Evolutionary conservation across 2,329 filamentous ascomycete species (phyloP), one percentile per base, ranked within the genome.

Genomic region (Fusarium continuum): DNA sequence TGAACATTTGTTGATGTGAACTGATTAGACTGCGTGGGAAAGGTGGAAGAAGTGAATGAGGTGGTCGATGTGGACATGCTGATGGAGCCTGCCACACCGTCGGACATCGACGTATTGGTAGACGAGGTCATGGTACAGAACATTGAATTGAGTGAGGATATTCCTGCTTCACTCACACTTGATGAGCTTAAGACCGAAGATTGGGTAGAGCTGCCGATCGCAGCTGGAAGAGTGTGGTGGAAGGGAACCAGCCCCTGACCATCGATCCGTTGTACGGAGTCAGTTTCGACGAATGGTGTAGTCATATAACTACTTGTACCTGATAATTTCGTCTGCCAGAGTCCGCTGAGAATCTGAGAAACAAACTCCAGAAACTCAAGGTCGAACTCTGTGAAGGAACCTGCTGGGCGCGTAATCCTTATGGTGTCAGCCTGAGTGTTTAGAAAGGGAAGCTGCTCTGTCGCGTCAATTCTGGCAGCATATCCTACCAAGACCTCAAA

Each of bases 181-280:
- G 41, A 17, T 14, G 35, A n/a, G 19, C 4, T 38, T 11, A 8
- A 38, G 10, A 8, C 11, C 5, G 25, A 19, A 14, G 14, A n/a
- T 22, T 13, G 14, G 2, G 8, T 23, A 4, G 11, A 23, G 14
- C 13, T n/a, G 2, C 8, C 6, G 4, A 8, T 8, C 1, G 6
- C 6, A 17, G 4, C 3, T 13, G 19, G 23, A 2, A 20, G 7
- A 1, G 1, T 14, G 5, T 6, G n/a, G 14, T 6, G 1, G 1
- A 13, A 4, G 6, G 6, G 2, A 4, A 17, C n/a, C n/a, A n/a
- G n/a, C n/a, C n/a, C n/a, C n/a, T n/a, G n/a, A n/a, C n/a, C n/a
- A n/a, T n/a, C n/a, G n/a, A n/a, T n/a, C n/a, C n/a, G n/a, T n/a
- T n/a, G n/a, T n/a, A n/a, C n/a, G n/a, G n/a, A n/a, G n/a, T n/a